phyloP scores from a whole-genome alignment of 306 rosid species.

The Arachis stenosperma region DNA sequence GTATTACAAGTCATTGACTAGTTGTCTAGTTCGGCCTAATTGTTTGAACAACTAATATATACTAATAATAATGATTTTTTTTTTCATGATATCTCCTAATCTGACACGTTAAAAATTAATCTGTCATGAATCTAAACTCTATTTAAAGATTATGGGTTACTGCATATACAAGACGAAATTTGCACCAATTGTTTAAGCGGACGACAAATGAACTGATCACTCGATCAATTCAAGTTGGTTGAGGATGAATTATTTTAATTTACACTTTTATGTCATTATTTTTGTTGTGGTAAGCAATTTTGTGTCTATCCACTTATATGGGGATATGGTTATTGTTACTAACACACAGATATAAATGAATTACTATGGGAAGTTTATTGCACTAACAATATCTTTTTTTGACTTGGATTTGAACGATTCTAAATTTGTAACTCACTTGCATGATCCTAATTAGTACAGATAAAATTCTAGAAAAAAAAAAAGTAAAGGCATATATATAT shows the following conservation, averaged over 20 bases:
- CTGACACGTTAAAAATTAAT: too few species aligned
- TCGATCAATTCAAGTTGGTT: too few species aligned
- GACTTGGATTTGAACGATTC: conserved; percentile 33
- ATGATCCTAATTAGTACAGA: background rate
- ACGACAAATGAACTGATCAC: too few species aligned
- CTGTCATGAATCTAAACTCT: too few species aligned
- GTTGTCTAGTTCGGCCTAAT: conserved; percentile 36
- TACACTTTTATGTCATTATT: conserved; percentile 16
- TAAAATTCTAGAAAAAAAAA: background rate
- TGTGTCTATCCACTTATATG: conserved; percentile 22
- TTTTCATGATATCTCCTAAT: too few species aligned
- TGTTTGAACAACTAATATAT: background rate
- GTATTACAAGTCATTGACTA: conserved; percentile 34
- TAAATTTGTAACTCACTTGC: conserved; percentile 29
- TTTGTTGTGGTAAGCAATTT: conserved; percentile 20
- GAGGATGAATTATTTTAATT: background rate
- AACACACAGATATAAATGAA: background rate
- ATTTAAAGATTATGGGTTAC: too few species aligned
- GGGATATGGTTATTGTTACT: background rate
- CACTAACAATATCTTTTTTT: conserved; percentile 18
- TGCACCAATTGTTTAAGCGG: too few species aligned
- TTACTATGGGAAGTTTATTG: conserved; percentile 3
- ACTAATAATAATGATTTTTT: background rate
- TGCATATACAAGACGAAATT: too few species aligned
- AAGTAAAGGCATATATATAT: background rate